Base-by-base conservation (phyloP, 305 asterid genomes). In the Fraxinus ornus region DNA sequence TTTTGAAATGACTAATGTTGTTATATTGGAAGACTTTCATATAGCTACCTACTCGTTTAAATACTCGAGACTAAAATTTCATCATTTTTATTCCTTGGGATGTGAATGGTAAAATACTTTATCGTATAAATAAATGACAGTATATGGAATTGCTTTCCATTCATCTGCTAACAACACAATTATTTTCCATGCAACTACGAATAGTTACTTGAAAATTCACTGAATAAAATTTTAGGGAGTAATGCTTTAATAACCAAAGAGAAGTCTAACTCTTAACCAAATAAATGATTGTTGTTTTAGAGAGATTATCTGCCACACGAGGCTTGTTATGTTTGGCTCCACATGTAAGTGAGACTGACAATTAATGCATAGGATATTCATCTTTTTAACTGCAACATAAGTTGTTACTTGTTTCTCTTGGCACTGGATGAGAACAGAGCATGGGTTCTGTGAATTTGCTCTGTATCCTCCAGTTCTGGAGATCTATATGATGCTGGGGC, bases 351-450 rank as follows among this genome's bases (percentile, higher is more conserved):
- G 17, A 62, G 62, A 22, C 72, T 21, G 33, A 62, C 4, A 22
- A 62, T 62, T 62, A 62, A 7, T 64, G 72, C 33, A 2, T 24
- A 10, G 64, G 64, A 17, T 52, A 17, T 52, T 52, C 22, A 7
- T 3, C 57, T 17, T 77, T 28, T 52, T 74, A 30, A 82, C 76
- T 28, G 35, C 55, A 47, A 80, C 76, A 66, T 71, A 75, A 62
- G 55, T 39, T 73, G 64, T 41, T 12, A 2, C 74, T 39, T 64
- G 52, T 41, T 12, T 4, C 74, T 41, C 3, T 76, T 78, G 71
- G 77, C 80, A 75, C 36, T 79, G 55, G 79, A 62, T 39, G 19
- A n/a, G 80, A 76, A 74, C 35, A 75, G 77, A 44, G 66, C 82
- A 39, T 36, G 66, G 74, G 19, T n/a, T 41, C 21, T 68, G 52